phyloP scores from a whole-genome alignment of 495 filamentous ascomycete genomes.

The Aspergillus sclerotioniger region DNA sequence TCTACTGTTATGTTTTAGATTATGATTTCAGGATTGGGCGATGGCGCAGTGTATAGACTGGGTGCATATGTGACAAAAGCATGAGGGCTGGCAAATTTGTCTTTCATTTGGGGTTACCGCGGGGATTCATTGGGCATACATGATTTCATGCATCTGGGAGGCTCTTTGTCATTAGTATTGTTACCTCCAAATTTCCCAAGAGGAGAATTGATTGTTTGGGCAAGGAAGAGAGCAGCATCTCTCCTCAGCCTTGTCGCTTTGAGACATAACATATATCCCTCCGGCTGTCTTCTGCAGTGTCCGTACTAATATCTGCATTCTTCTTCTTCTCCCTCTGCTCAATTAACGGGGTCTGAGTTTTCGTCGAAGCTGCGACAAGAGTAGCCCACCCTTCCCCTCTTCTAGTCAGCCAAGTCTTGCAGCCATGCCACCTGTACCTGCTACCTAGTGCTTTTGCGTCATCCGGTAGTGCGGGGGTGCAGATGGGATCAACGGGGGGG shows the following conservation, averaged over 20 bases:
- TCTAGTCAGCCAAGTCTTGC: slow-evolving; percentile 1
- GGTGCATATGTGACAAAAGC: slow-evolving; percentile 27
- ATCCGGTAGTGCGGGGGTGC: slow-evolving; percentile 16
- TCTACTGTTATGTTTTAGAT: slow-evolving; percentile 20
- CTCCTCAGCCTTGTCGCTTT: neutral
- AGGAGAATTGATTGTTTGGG: slow-evolving; percentile 13
- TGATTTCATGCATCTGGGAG: slow-evolving; percentile 45
- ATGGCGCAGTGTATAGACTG: slow-evolving; percentile 29
- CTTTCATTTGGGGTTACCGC: slow-evolving; percentile 18
- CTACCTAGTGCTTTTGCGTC: slow-evolving; percentile 7
- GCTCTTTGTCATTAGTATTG: slow-evolving; percentile 30
- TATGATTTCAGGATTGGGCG: slow-evolving; percentile 25
- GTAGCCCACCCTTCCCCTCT: neutral
- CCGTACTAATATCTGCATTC: neutral
- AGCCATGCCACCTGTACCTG: slow-evolving; percentile 2
- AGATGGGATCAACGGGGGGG: slow-evolving; percentile 1
- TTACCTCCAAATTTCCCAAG: slow-evolving; percentile 15
- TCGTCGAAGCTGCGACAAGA: neutral
- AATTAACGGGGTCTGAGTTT: neutral
- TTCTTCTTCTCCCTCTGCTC: neutral
- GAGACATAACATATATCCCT: neutral
- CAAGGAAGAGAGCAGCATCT: neutral
- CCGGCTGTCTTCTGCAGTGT: neutral
- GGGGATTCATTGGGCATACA: slow-evolving; percentile 29
- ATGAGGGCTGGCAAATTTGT: slow-evolving; percentile 19